phyloP scores from a whole-genome alignment of 305 asterid genomes.

The Nicotiana rustica region DNA sequence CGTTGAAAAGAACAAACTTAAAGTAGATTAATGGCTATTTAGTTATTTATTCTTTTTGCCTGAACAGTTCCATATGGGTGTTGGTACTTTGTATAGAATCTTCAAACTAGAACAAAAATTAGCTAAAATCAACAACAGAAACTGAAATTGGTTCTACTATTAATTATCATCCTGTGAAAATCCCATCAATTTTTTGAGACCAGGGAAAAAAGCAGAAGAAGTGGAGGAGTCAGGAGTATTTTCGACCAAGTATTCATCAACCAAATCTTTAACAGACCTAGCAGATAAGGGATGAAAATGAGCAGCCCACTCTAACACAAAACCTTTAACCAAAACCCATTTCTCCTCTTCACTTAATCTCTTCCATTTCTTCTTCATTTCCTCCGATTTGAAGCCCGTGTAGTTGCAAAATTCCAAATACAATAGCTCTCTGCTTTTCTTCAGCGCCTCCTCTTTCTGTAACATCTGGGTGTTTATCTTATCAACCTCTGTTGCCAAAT shows the following conservation, averaged over 20 bases:
- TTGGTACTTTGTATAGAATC: not conserved
- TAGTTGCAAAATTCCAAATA: conserved; percentile 63
- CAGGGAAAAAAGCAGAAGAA: conserved; percentile 47
- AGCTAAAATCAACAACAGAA: not conserved
- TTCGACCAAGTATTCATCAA: conserved; percentile 59
- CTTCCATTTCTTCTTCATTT: conserved; percentile 66
- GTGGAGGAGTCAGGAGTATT: conserved; percentile 14
- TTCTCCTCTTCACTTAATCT: conserved; percentile 64
- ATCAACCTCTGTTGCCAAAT: conserved; percentile 55
- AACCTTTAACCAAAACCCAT: conserved; percentile 54
- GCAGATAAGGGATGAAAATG: conserved; percentile 80
- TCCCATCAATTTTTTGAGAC: conserved; percentile 56
- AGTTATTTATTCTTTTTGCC: too few species aligned
- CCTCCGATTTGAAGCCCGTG: conserved; percentile 58
- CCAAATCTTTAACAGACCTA: conserved; percentile 66
- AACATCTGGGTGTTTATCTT: conserved; percentile 46
- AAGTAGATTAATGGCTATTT: too few species aligned
- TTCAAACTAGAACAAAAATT: not conserved
- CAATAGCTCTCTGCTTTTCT: conserved; percentile 68
- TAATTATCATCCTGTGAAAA: conserved; percentile 42
- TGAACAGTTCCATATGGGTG: too few species aligned
- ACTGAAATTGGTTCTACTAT: conserved; percentile 32
- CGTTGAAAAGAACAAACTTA: too few species aligned
- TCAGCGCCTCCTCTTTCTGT: conserved; percentile 65
- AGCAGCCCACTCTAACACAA: conserved; percentile 71